phyloP scores from a whole-genome alignment of 208 protist genomes.

The Angomonas ambiguus region DNA sequence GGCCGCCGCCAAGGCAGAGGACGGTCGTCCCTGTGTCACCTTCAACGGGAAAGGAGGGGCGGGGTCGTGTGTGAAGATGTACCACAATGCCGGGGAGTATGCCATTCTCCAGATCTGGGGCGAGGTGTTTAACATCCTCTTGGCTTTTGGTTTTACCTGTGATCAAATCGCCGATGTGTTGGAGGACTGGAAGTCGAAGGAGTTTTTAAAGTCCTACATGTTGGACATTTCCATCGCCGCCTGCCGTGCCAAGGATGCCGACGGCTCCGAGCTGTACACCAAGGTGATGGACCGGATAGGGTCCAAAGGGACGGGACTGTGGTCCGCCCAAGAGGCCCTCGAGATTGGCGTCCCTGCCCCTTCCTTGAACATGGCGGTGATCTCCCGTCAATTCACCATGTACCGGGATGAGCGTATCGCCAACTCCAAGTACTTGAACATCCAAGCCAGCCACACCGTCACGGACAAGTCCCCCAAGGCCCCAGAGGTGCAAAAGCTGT shows the following conservation, averaged over 20 bases:
- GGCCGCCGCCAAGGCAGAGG: constrained; percentile 94
- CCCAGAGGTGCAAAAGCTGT: constrained; percentile 65
- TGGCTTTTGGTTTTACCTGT: constrained; percentile 83
- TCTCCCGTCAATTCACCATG: constrained; percentile 91
- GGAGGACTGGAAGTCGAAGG: constrained; percentile 91
- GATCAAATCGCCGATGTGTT: constrained; percentile 92
- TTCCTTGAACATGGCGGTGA: constrained; percentile 92
- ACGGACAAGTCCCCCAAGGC: constrained; percentile 53
- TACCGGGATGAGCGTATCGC: constrained; percentile 90
- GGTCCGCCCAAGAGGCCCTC: constrained; percentile 93
- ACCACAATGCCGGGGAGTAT: constrained; percentile 99
- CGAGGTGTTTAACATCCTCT: constrained; percentile 95
- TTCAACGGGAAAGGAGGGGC: constrained; percentile 96
- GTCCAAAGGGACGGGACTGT: constrained; percentile 97
- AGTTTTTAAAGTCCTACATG: constrained; percentile 95
- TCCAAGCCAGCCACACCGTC: constrained; percentile 13
- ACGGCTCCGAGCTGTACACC: constrained; percentile 89
- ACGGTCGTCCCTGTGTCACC: constrained; percentile 90
- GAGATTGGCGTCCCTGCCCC: constrained; percentile 89
- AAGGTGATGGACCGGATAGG: constrained; percentile 95
- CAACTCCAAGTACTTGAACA: constrained; percentile 43
- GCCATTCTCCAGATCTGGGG: constrained; percentile 97
- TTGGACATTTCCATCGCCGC: constrained; percentile 98
- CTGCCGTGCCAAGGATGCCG: constrained; percentile 88
- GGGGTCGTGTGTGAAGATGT: constrained; percentile 99